Percentiles rank a stretch among this genome's conserved stretches.
These are phyloP conservation scores for Diaporthe longicolla DNA, from an alignment of 2,329 filamentous ascomycete species.

Conservation along the genomic window DNA sequence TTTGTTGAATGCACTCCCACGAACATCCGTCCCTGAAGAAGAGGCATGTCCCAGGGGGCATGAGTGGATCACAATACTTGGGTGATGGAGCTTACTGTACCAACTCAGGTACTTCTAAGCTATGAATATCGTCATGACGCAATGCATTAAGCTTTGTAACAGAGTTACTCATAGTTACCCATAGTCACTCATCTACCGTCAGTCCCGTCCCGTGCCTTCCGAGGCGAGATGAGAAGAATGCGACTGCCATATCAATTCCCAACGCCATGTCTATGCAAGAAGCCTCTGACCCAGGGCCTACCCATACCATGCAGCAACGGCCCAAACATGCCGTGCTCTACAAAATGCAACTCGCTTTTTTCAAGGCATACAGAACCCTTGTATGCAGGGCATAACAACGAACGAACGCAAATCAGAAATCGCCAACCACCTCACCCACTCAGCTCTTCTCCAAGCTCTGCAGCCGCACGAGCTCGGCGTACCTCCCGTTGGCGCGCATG, in stretches of 20 bases:
- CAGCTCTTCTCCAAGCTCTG: constrained; percentile 77
- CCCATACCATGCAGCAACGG: neutral
- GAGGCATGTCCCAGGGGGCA: too few species aligned
- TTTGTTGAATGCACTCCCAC: neutral
- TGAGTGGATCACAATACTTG: neutral
- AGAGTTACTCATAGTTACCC: neutral
- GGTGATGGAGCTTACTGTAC: neutral
- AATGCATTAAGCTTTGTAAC: constrained; percentile 5
- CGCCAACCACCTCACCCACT: neutral
- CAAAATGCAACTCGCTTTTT: constrained; percentile 7
- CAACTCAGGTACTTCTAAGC: neutral
- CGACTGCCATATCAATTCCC: neutral
- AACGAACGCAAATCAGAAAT: neutral
- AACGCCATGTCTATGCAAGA: constrained; percentile 24
- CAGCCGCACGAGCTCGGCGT: constrained; percentile 83
- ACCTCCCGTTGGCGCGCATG: constrained; percentile 78
- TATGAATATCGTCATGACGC: neutral
- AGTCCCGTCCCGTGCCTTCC: neutral
- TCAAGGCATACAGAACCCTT: neutral
- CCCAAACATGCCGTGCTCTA: constrained; percentile 4
- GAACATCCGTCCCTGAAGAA: neutral
- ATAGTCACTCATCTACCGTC: neutral
- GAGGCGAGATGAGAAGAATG: neutral
- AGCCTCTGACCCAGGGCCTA: neutral
- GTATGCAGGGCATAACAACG: neutral